Conservation (phyloP, 345 rosid species). For the Moricandia arvensis region DNA sequence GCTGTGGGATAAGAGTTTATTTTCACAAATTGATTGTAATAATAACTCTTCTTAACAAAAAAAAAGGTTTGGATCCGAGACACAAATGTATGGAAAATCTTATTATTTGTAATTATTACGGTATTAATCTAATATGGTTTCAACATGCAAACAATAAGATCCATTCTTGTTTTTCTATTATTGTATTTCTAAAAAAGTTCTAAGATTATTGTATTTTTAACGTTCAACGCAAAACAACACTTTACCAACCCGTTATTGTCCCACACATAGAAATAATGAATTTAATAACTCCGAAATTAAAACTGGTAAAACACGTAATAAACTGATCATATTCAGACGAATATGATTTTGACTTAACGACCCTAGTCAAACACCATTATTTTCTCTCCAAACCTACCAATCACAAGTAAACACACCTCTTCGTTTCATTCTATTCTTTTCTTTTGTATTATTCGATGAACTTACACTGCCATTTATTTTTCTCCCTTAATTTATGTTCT, state of each 20-base stretch:
- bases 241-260: constrained; percentile 24
- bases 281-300: constrained; percentile 3
- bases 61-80: background rate
- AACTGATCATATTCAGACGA: constrained; percentile 15
- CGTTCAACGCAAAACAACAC: constrained; percentile 7
- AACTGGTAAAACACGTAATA: constrained; percentile 8
- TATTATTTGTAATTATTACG: background rate
- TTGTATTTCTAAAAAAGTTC: constrained; percentile 12
- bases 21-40: background rate
- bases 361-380: constrained; percentile 17
- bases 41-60: background rate
- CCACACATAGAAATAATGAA: background rate
- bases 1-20: background rate
- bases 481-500: constrained; percentile 13
- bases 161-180: background rate
- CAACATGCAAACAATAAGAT: background rate
- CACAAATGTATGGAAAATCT: background rate
- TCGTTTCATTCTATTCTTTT: background rate
- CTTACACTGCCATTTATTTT: constrained; percentile 22
- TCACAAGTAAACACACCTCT: constrained; percentile 19
- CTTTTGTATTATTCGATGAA: background rate
- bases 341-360: constrained; percentile 36
- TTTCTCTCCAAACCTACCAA: constrained; percentile 18
- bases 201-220: background rate
- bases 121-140: background rate